Evolutionary conservation across 140 eudicot genomes (phyloP), one percentile per base, ranked within the genome.

Genomic region (Oenanthe javanica): DNA sequence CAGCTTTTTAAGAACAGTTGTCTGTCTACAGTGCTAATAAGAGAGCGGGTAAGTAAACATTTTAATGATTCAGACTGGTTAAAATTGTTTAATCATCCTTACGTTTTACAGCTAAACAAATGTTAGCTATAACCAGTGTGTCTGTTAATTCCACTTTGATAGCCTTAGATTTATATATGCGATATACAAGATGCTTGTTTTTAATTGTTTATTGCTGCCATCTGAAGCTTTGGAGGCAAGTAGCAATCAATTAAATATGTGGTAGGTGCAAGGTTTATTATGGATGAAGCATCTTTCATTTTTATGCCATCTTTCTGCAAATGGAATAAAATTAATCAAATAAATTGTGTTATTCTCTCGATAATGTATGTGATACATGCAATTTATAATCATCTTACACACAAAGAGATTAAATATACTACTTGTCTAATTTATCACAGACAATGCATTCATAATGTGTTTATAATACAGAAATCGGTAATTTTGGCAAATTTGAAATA

Each of bases 1-100:
- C 86, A 31, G 86, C 69, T 54, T 85, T 79, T 75, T 79, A 79
- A 57, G 81, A 82, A 76, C 88, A 85, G 80, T 49, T 85, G 57
- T 49, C 16, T 21, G n/a, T 31, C 36, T 31, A 45, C 70, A 21
- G 18, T 85, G 67, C 72, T 85, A 75, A 85, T 45, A 71, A 79
- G 70, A 52, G 76, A 79, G 38, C 70, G 76, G 59, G 86, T 82
- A 69, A 79, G 76, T 45, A 80, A 82, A 85, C 63, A 79, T n/a
- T 4, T 48, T 54, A 78, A 67, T 51, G 81, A 75, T 43, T 82
- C 79, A 25, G 84, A 75, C 50, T 81, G 77, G 78, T 18, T 59
- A 45, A 6, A 23, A 25, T 14, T 36, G 71, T 80, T 64, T 74
- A 64, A 61, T 19, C 64, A 19, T 57, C 66, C 66, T 57, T n/a